Evolutionary conservation across 202 grass and related monocot genomes (phyloP).

Genomic region (Elaeis oleifera): DNA sequence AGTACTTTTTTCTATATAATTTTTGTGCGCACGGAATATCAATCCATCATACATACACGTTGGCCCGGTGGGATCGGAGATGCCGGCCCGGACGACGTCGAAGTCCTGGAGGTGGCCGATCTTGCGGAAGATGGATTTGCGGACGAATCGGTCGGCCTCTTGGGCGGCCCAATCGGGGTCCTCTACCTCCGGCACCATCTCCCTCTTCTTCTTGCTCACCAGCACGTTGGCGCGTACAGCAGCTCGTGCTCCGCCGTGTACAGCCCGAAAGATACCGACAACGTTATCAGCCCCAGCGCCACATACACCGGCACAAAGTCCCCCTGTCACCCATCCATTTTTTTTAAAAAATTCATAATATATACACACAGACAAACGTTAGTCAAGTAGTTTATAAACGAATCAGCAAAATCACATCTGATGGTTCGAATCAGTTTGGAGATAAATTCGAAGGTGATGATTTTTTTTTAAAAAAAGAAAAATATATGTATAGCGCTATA

Average conservation of each 20-base stretch:
- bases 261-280: slow-evolving; percentile 35
- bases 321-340: background rate
- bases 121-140: slow-evolving; percentile 50
- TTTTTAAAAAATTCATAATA: too few species aligned
- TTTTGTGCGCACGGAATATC: background rate
- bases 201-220: slow-evolving; percentile 73
- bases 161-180: slow-evolving; percentile 42
- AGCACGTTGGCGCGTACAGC: slow-evolving; percentile 56
- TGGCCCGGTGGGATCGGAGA: slow-evolving; percentile 30
- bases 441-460: too few species aligned
- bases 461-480: too few species aligned
- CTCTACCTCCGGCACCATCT: slow-evolving; percentile 53
- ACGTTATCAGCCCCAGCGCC: slow-evolving; percentile 38
- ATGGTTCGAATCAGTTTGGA: too few species aligned
- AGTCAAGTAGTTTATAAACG: too few species aligned
- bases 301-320: slow-evolving; percentile 68
- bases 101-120: slow-evolving; percentile 58
- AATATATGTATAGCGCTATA: too few species aligned
- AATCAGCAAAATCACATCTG: too few species aligned
- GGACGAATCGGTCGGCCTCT: slow-evolving; percentile 42
- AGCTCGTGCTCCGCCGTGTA: slow-evolving; percentile 58
- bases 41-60: slow-evolving; percentile 16
- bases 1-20: too few species aligned
- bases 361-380: too few species aligned
- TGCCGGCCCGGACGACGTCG: slow-evolving; percentile 31